Conservation (phyloP, 2,329 filamentous ascomycete species). For the Paecilomyces fulvus region DNA sequence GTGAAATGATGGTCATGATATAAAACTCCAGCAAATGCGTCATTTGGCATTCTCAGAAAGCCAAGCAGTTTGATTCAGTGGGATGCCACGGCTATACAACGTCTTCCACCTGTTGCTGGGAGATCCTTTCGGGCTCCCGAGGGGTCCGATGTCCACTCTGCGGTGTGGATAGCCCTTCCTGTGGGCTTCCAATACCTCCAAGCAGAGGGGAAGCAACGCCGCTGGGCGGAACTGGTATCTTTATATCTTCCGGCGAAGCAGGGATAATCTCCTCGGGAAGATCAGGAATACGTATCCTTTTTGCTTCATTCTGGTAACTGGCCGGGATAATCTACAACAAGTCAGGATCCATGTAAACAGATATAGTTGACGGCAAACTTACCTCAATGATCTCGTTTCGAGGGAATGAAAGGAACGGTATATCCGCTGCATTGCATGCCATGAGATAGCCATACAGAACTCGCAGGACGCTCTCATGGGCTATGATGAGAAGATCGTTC, state of each 20-base stretch:
- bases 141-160: constrained; percentile 34
- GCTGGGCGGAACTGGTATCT: constrained; percentile 62
- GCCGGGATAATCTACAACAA: constrained; percentile 71
- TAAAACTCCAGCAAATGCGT: neutral
- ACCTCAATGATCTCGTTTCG: constrained; percentile 95
- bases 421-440: constrained; percentile 94
- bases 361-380: constrained; percentile 12
- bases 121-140: constrained; percentile 36
- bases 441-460: constrained; percentile 97
- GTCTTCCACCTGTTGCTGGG: constrained; percentile 38
- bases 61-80: neutral
- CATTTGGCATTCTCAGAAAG: constrained; percentile 1
- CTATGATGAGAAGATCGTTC: constrained; percentile 95
- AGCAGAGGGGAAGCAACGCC: constrained; percentile 38
- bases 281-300: constrained; percentile 74
- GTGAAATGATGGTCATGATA: neutral
- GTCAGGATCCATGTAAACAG: constrained; percentile 8
- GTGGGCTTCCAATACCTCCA: constrained; percentile 33
- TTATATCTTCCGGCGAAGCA: constrained; percentile 70
- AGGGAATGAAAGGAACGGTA: constrained; percentile 86
- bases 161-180: constrained; percentile 34
- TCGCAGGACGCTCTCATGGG: constrained; percentile 93
- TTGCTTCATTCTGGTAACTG: constrained; percentile 93
- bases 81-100: constrained; percentile 23
- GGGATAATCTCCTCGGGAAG: constrained; percentile 61